Evolutionary conservation across 1,284 basidiomycete species (phyloP).

Genomic region (Hemileia vastatrix): DNA sequence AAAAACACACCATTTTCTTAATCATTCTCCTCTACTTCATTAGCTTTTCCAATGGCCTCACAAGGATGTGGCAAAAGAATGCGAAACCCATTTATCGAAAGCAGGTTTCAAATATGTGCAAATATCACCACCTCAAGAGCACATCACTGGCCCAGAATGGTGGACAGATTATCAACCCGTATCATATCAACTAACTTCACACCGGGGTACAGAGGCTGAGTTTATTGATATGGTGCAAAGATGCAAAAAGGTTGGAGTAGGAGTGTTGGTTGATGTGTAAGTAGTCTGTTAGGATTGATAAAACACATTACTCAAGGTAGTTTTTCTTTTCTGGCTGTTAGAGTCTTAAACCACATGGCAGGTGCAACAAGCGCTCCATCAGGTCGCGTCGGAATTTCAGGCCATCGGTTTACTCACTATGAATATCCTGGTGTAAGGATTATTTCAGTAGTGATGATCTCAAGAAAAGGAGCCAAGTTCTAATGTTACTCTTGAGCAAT

Average conservation of each 20-base stretch:
- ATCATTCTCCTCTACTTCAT: too few species aligned
- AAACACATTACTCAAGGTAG: neutral
- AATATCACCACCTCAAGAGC: conserved; percentile 17
- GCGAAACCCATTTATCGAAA: conserved; percentile 2
- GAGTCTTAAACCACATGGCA: conserved; percentile 19
- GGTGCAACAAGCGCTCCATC: neutral
- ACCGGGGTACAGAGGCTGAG: conserved; percentile 9
- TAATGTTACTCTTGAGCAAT: too few species aligned
- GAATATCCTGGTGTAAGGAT: conserved; percentile 9
- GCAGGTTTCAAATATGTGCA: conserved; percentile 14
- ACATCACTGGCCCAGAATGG: conserved; percentile 14
- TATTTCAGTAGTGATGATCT: too few species aligned
- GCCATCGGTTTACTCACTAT: conserved; percentile 5
- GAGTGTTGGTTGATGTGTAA: conserved; percentile 16
- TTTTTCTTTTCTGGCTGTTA: neutral
- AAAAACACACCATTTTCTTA: too few species aligned
- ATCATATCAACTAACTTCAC: conserved; percentile 7
- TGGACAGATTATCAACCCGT: conserved; percentile 20
- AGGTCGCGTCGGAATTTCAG: neutral
- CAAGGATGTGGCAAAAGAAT: conserved; percentile 5
- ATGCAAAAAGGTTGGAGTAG: conserved; percentile 9
- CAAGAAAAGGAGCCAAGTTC: too few species aligned
- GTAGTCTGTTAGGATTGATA: neutral
- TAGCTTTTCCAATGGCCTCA: conserved; percentile 21
- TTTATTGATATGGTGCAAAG: conserved; percentile 13